Conservation (phyloP, 2,329 filamentous ascomycete species). For the Cercospora brassicicola region DNA sequence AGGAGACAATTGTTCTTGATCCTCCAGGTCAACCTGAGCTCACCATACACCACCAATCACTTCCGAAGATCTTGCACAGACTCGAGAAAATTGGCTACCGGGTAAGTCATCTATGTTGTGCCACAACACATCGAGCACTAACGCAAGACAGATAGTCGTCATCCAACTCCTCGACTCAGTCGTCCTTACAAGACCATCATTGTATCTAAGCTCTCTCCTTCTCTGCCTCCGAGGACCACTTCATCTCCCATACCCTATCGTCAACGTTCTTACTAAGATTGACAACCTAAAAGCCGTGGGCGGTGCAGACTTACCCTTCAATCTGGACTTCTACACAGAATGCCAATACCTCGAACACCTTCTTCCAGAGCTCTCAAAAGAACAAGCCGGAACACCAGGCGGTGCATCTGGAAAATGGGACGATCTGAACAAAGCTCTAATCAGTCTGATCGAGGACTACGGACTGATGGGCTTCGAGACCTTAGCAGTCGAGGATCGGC, state of each 20-base stretch:
- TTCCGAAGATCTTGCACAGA: slow-evolving; percentile 87
- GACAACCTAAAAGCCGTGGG: slow-evolving; percentile 73
- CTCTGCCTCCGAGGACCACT: slow-evolving; percentile 95
- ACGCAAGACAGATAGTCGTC: slow-evolving; percentile 71
- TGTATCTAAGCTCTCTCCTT: slow-evolving; percentile 92
- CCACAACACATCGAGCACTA: slow-evolving; percentile 38
- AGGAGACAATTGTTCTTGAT: slow-evolving; percentile 93
- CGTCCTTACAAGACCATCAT: slow-evolving; percentile 84
- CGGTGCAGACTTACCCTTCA: slow-evolving; percentile 87
- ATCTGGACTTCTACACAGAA: slow-evolving; percentile 95
- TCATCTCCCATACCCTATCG: slow-evolving; percentile 92
- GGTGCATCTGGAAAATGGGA: slow-evolving; percentile 65
- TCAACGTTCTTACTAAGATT: slow-evolving; percentile 97
- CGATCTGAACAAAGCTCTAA: slow-evolving; percentile 80
- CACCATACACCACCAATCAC: slow-evolving; percentile 89
- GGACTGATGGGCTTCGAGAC: slow-evolving; percentile 90
- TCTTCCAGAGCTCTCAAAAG: slow-evolving; percentile 74
- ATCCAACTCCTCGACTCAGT: slow-evolving; percentile 93
- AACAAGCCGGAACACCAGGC: slow-evolving; percentile 56
- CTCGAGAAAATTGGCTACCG: slow-evolving; percentile 89
- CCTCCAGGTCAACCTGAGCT: slow-evolving; percentile 96
- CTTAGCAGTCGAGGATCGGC: slow-evolving; percentile 92
- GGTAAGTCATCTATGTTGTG: slow-evolving; percentile 55
- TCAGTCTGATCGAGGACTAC: slow-evolving; percentile 84
- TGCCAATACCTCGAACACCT: slow-evolving; percentile 89